Evolutionary conservation across 345 rosid species (phyloP).

Genomic region (Gossypium sturtianum): DNA sequence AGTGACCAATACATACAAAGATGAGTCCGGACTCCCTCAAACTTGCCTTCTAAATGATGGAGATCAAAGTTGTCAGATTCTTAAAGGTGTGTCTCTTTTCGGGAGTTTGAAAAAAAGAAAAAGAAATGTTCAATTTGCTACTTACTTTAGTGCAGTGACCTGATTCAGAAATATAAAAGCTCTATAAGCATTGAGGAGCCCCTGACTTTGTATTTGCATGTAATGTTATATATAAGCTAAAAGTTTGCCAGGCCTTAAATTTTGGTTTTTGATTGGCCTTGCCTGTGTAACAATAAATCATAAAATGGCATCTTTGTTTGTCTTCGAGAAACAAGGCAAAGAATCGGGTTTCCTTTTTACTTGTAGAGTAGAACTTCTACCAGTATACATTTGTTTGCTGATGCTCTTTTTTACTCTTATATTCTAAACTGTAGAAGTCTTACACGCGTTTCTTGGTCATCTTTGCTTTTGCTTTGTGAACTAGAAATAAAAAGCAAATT

Average conservation of each 20-base stretch:
- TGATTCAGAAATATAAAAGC: background rate
- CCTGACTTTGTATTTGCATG: background rate
- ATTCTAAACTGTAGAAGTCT: background rate
- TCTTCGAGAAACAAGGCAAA: background rate
- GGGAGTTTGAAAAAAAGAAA: background rate
- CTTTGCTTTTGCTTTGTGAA: background rate
- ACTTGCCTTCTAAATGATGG: slow-evolving; percentile 20
- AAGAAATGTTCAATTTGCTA: background rate
- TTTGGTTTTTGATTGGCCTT: background rate
- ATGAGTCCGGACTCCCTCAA: slow-evolving; percentile 19
- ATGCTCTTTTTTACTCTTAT: background rate
- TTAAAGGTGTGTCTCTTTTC: slow-evolving; percentile 29
- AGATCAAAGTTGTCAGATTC: slow-evolving; percentile 23
- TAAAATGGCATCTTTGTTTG: background rate
- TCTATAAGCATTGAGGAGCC: background rate
- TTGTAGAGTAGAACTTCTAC: background rate
- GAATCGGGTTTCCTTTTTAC: background rate
- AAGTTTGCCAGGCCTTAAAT: background rate
- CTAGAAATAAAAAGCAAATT: background rate
- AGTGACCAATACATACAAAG: slow-evolving; percentile 28
- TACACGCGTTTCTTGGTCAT: background rate
- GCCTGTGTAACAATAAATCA: background rate
- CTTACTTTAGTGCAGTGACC: background rate
- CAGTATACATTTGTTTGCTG: background rate
- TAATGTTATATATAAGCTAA: background rate